Conservation (phyloP, 2,329 filamentous ascomycete species). For the Aureobasidium sp. region DNA sequence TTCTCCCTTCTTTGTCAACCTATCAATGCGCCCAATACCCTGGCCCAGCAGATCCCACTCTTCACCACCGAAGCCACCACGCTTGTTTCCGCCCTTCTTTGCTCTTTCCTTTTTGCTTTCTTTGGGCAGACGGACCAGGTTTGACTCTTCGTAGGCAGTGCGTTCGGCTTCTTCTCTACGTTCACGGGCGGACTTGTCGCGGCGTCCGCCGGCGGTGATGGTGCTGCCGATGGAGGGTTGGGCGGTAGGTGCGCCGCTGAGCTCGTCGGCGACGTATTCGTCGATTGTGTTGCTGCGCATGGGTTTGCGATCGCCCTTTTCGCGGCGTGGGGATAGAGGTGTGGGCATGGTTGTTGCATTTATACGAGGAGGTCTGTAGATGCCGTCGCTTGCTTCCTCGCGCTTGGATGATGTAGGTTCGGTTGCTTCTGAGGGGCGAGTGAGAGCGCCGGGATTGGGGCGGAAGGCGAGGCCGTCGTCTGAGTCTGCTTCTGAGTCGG, state of each 20-base stretch:
- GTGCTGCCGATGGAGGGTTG: constrained; percentile 89
- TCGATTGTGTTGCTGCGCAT: constrained; percentile 78
- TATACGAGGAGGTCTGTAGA: constrained; percentile 85
- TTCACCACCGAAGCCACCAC: constrained; percentile 71
- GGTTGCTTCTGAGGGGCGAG: constrained; percentile 19
- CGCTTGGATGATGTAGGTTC: constrained; percentile 15
- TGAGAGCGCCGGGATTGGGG: constrained; percentile 47
- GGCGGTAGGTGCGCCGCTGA: constrained; percentile 71
- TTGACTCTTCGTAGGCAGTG: constrained; percentile 80
- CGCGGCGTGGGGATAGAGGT: constrained; percentile 42
- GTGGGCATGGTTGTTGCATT: constrained; percentile 67
- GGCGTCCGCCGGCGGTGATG: constrained; percentile 65
- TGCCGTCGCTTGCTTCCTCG: constrained; percentile 45
- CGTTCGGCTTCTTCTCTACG: constrained; percentile 70
- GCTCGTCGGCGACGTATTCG: constrained; percentile 80
- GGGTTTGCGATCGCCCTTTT: constrained; percentile 55
- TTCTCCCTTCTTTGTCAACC: constrained; percentile 56
- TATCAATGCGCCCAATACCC: constrained; percentile 77
- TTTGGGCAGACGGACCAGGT: constrained; percentile 79
- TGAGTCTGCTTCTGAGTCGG: constrained; percentile 31
- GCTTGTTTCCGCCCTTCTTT: constrained; percentile 42
- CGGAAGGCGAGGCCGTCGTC: constrained; percentile 52
- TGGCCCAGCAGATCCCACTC: constrained; percentile 84
- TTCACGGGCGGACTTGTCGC: constrained; percentile 68
- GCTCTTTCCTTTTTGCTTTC: constrained; percentile 76